A percentile compares a stretch with the other conserved stretches of the same genome.
Conservation (phyloP, 371 early-diverging fungal species). For the Fennellomyces sp. region DNA sequence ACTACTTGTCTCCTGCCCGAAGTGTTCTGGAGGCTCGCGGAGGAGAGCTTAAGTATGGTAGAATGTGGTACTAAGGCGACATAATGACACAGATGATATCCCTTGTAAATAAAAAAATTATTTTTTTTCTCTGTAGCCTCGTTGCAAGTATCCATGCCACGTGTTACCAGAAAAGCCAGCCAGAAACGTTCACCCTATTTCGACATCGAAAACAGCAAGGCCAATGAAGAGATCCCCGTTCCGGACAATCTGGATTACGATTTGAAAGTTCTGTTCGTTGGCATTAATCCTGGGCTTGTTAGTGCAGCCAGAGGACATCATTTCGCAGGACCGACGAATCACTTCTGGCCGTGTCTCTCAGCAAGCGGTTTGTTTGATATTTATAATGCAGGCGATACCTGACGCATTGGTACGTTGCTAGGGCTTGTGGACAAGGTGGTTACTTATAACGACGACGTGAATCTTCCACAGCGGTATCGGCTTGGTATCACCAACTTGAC, state of each 20-base stretch:
- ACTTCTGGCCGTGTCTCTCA: slow-evolving; percentile 78
- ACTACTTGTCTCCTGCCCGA: too few relatives aligned
- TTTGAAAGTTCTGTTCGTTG: slow-evolving; percentile 77
- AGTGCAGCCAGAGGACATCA: slow-evolving; percentile 68
- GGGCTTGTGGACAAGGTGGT: slow-evolving; percentile 38
- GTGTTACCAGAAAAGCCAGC: neutral
- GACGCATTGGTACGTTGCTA: slow-evolving; percentile 3
- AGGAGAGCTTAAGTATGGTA: too few relatives aligned
- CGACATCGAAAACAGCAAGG: neutral
- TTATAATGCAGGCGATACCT: slow-evolving; percentile 7
- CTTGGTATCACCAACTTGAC: slow-evolving; percentile 76
- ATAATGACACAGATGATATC: too few relatives aligned
- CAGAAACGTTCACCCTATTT: neutral
- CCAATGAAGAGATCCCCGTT: slow-evolving; percentile 19
- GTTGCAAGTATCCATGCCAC: neutral
- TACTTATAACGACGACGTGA: slow-evolving; percentile 54
- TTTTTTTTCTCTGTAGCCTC: too few relatives aligned
- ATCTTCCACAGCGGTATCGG: slow-evolving; percentile 47
- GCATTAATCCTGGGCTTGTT: slow-evolving; percentile 76
- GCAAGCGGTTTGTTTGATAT: too few relatives aligned
- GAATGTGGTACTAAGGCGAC: too few relatives aligned
- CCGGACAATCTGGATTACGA: slow-evolving; percentile 65
- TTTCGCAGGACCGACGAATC: slow-evolving; percentile 75
- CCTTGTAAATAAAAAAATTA: too few relatives aligned
- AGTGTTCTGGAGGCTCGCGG: too few relatives aligned